Evolutionary conservation across 345 rosid genomes (phyloP).

Genomic region (Populus deltoides): DNA sequence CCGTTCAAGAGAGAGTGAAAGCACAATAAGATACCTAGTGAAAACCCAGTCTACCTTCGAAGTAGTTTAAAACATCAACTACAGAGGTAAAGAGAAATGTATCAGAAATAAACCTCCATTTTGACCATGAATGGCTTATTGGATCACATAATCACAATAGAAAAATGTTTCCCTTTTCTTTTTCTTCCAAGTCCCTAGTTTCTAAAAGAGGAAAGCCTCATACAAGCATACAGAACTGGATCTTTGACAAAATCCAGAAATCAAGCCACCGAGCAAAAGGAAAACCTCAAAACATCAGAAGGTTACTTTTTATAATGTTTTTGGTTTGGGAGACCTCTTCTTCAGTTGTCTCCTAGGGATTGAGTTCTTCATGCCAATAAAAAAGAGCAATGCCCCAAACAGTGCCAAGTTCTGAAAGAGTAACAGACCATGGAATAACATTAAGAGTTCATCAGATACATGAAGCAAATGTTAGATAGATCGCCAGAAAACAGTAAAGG

Average conservation of each 20-base stretch:
- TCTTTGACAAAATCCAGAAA: neutral
- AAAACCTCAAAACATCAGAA: neutral
- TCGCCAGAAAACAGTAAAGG: too few relatives aligned
- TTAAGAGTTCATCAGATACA: neutral
- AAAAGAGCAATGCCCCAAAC: slow-evolving; percentile 67
- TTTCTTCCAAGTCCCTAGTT: too few relatives aligned
- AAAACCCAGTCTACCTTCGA: too few relatives aligned
- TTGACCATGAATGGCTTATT: too few relatives aligned
- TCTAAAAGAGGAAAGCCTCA: too few relatives aligned
- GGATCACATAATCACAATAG: too few relatives aligned
- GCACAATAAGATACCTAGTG: neutral
- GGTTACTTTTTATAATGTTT: slow-evolving; percentile 21
- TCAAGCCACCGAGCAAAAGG: neutral
- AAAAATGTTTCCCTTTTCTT: too few relatives aligned
- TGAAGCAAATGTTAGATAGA: neutral
- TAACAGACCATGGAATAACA: neutral
- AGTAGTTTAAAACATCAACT: too few relatives aligned
- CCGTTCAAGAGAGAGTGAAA: neutral
- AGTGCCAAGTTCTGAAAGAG: slow-evolving; percentile 60
- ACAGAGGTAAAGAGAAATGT: too few relatives aligned
- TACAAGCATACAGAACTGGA: too few relatives aligned
- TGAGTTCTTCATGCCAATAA: slow-evolving; percentile 79
- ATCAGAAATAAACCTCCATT: too few relatives aligned
- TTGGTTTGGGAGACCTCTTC: slow-evolving; percentile 62
- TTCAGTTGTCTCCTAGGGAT: slow-evolving; percentile 55